Evolutionary conservation across 2,329 filamentous ascomycete genomes (phyloP).

Genomic region (Tolypocladium tropicale): DNA sequence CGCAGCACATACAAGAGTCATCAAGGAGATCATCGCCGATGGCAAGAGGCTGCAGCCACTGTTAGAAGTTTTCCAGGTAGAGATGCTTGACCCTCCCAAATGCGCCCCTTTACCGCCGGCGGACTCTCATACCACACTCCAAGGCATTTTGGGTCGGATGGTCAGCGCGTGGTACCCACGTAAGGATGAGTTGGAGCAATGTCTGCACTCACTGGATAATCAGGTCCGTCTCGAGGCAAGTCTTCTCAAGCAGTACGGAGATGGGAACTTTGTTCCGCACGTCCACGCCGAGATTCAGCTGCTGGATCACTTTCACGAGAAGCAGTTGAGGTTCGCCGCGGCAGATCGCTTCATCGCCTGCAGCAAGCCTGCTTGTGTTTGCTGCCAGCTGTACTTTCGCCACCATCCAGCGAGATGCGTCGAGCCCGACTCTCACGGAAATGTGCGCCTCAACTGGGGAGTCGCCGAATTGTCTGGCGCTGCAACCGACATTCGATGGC

Average conservation of each 20-base stretch:
- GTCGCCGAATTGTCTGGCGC: not conserved
- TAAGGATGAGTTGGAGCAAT: not conserved
- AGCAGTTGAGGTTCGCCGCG: not conserved
- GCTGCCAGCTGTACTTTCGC: not conserved
- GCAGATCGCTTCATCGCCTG: not conserved
- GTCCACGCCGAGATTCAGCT: not conserved
- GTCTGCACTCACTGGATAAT: not conserved
- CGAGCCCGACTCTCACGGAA: not conserved
- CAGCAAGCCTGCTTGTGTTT: not conserved
- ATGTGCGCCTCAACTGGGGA: not conserved
- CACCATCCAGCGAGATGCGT: not conserved
- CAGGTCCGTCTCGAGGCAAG: not conserved
- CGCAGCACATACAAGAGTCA: conserved; percentile 28
- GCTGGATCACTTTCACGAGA: not conserved
- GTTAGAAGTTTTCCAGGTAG: conserved; percentile 19
- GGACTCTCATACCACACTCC: conserved; percentile 18
- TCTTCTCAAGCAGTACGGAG: not conserved
- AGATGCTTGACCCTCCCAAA: conserved; percentile 5
- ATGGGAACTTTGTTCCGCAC: not conserved
- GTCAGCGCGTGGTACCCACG: conserved; percentile 3
- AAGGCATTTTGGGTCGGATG: conserved; percentile 22
- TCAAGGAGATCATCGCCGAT: conserved; percentile 25
- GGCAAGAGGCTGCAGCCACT: conserved; percentile 17
- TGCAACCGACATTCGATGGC: not conserved
- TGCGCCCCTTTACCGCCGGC: conserved; percentile 11